Percentiles rank a stretch among this genome's conserved stretches.
Evolutionary conservation across 371 early-diverging fungal genomes (phyloP).

Genomic region (Paraphysoderma sedebokerense): DNA sequence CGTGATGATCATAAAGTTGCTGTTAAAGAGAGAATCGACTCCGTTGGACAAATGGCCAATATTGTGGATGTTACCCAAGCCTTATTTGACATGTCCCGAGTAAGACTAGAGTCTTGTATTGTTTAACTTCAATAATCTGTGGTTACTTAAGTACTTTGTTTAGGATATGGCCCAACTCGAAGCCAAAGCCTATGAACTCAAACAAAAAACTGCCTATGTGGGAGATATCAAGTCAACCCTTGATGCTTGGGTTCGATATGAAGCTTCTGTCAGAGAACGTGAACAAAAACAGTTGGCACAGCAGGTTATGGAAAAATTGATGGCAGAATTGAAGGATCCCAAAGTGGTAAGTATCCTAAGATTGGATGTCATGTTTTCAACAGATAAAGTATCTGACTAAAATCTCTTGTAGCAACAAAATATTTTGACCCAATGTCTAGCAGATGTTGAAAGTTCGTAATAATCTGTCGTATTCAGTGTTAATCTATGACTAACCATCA

Average conservation of each 20-base stretch:
- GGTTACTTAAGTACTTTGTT: not conserved
- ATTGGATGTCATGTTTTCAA: conserved; percentile 9
- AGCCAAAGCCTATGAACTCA: conserved; percentile 80
- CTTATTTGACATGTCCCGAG: conserved; percentile 80
- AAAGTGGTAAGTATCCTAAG: conserved; percentile 14
- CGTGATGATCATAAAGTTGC: conserved; percentile 82
- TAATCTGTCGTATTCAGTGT: too few species aligned
- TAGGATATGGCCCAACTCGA: conserved; percentile 79
- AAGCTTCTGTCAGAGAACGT: conserved; percentile 76
- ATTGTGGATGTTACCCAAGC: conserved; percentile 82
- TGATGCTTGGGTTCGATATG: conserved; percentile 93
- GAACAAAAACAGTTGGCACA: conserved; percentile 80
- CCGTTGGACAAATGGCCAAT: conserved; percentile 81
- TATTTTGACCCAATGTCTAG: conserved; percentile 20
- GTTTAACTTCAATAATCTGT: not conserved
- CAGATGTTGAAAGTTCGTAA: conserved; percentile 19
- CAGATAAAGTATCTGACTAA: conserved; percentile 7
- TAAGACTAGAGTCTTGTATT: conserved; percentile 3
- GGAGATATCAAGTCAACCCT: conserved; percentile 72
- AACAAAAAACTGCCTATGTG: conserved; percentile 73
- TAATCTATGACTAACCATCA: too few species aligned
- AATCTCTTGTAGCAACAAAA: conserved; percentile 11
- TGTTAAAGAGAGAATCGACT: conserved; percentile 70
- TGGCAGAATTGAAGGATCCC: conserved; percentile 60
- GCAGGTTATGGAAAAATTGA: conserved; percentile 69